Evolutionary conservation across 768 basidiomycete genomes (phyloP).

Genomic region (Mycena olivaceomarginata): DNA sequence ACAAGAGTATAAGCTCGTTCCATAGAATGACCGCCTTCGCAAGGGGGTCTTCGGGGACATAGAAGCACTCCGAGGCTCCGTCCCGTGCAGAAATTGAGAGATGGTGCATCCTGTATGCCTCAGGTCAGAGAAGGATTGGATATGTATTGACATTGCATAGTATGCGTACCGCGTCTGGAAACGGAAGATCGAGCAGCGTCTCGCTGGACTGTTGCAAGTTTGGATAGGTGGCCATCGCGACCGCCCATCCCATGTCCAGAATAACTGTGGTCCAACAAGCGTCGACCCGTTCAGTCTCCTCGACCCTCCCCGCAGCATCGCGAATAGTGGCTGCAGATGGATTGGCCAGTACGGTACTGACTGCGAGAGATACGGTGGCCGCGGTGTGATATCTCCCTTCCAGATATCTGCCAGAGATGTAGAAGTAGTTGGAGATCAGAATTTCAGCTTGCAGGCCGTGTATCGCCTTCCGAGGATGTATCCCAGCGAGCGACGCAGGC

Average conservation of each 20-base stretch:
- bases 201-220: background rate
- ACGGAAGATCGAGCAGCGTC: too few species aligned
- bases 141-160: too few species aligned
- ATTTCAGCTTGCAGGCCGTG: slow-evolving; percentile 61
- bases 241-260: slow-evolving; percentile 40
- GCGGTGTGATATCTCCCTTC: slow-evolving; percentile 60
- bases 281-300: slow-evolving; percentile 37
- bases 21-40: slow-evolving; percentile 39
- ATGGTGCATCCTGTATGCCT: too few species aligned
- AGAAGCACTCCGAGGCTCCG: background rate
- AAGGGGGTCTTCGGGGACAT: slow-evolving; percentile 27
- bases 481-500: slow-evolving; percentile 47
- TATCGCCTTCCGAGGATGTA: slow-evolving; percentile 53
- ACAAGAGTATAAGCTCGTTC: slow-evolving; percentile 36
- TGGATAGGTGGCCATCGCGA: slow-evolving; percentile 28
- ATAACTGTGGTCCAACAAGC: slow-evolving; percentile 34
- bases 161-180: too few species aligned
- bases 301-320: background rate
- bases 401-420: slow-evolving; percentile 58
- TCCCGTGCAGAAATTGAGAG: too few species aligned
- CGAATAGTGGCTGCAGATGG: background rate
- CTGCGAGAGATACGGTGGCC: slow-evolving; percentile 56
- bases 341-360: slow-evolving; percentile 49
- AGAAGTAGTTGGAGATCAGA: slow-evolving; percentile 65
- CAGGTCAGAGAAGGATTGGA: too few species aligned